Percentiles rank a stretch among this genome's conserved stretches.
Evolutionary conservation across 768 basidiomycete genomes (phyloP).

Genomic region (Pleurotus eryngii): DNA sequence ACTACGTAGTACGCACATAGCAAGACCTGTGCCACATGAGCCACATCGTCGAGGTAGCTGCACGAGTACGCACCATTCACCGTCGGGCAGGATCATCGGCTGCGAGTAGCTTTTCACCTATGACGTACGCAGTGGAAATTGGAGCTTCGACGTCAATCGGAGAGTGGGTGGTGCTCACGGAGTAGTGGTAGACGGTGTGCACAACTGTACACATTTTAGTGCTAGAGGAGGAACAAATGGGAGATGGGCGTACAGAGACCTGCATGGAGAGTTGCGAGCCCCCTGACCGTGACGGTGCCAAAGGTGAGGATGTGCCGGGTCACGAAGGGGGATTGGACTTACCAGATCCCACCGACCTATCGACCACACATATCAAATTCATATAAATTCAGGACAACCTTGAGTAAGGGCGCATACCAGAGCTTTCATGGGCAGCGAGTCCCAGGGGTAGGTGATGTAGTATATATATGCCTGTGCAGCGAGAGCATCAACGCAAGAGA

Average conservation of each 20-base stretch:
- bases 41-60: too few relatives aligned
- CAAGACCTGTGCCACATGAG: not conserved
- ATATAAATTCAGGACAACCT: too few relatives aligned
- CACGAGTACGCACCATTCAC: not conserved
- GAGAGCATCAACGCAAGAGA: not conserved
- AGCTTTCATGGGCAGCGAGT: not conserved
- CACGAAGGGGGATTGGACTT: not conserved
- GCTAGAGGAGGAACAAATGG: too few relatives aligned
- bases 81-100: not conserved
- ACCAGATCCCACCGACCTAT: slow-evolving; percentile 2
- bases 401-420: not conserved
- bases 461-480: not conserved
- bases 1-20: not conserved
- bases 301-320: too few relatives aligned
- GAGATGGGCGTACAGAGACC: not conserved
- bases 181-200: not conserved
- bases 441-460: not conserved
- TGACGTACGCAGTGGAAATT: too few relatives aligned
- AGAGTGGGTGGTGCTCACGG: not conserved
- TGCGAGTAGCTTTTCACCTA: not conserved
- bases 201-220: not conserved
- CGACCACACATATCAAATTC: not conserved
- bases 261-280: not conserved
- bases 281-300: not conserved
- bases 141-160: too few relatives aligned